Base-by-base conservation (phyloP, 177 flowering plant genomes). In the Telopea speciosissima region DNA sequence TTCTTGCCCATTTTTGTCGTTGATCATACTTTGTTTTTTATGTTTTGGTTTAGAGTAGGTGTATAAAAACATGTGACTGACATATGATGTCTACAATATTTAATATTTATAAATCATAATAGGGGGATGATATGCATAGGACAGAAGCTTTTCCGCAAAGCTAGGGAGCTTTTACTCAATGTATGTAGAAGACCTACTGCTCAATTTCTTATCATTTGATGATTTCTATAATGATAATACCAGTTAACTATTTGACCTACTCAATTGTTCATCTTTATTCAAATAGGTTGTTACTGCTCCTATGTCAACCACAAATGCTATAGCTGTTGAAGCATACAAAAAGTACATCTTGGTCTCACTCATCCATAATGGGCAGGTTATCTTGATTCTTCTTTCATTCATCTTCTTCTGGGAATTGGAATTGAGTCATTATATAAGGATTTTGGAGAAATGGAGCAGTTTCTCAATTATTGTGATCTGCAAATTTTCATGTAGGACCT, bases 71-170 rank as follows among this genome's bases (percentile, higher is more conserved):
- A 69, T 64, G 17, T 12, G 28, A 56, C 67, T 33, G 9, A 21
- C 33, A 44, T 59, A 54, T 62, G 62, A 49, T 25, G 13, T 60
- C 77, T 22, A 76, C 58, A 17, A 3, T 49, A 21, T 73, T 68
- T 72, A 23, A 17, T 69, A 33, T 82, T 70, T 79, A 52, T 36
- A 25, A 68, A 52, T 65, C 22, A 25, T 72, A 62, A 65, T 73
- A 92, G 97, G 86, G 97, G 97, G 66, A 95, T 95, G 96, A 86
- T 96, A 79, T 85, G 90, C 86, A 88, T 96, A 25, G 99, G 99
- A 63, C 91, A 79, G 42, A 96, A 96, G 85, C 78, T 66, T 68
- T 96, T 86, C 74, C 82, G 77, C 67, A 90, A 89, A 77, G 98
- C 99, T 71, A 71, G 87, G 83, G 97, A 96, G 83, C 90, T 88